Percentiles rank a stretch among this genome's conserved stretches.
phyloP scores from a whole-genome alignment of 2,329 filamentous ascomycete genomes.

The Ophiostoma populinum region DNA sequence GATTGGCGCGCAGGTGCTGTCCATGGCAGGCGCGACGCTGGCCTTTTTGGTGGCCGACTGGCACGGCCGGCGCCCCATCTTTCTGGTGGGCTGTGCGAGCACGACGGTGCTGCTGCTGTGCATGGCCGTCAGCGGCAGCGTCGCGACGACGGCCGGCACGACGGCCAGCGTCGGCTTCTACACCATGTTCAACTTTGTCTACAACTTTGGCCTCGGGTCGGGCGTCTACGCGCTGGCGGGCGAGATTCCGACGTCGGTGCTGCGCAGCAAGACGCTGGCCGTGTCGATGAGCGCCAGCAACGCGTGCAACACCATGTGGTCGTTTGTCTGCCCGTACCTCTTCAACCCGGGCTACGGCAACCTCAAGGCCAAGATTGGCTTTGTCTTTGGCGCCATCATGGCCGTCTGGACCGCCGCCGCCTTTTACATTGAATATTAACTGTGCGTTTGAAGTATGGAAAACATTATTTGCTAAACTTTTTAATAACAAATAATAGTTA shows the following conservation, averaged over 20 bases:
- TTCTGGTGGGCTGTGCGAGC: conserved; percentile 2
- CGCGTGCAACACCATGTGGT: conserved; percentile 10
- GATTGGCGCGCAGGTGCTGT: conserved; percentile 22
- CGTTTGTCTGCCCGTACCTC: conserved; percentile 15
- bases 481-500: too few species aligned
- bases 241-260: conserved; percentile 13
- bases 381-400: conserved; percentile 14
- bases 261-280: conserved; percentile 14
- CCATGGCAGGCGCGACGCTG: conserved; percentile 22
- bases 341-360: conserved; percentile 14
- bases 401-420: conserved; percentile 23
- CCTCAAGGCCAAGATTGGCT: conserved; percentile 13
- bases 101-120: conserved; percentile 17
- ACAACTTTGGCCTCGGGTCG: conserved; percentile 13
- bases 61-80: conserved; percentile 5
- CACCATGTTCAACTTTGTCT: conserved; percentile 14
- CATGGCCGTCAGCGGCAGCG: conserved; percentile 14
- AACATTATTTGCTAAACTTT: too few species aligned
- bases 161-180: conserved; percentile 13
- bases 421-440: too few species aligned
- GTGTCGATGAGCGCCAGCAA: conserved; percentile 6
- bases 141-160: conserved; percentile 8
- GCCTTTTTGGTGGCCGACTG: conserved; percentile 2
- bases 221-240: conserved; percentile 12
- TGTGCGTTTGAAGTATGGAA: too few species aligned